Evolutionary conservation across 169 alveolate genomes (phyloP).

Genomic region (Eimeria necatrix): DNA sequence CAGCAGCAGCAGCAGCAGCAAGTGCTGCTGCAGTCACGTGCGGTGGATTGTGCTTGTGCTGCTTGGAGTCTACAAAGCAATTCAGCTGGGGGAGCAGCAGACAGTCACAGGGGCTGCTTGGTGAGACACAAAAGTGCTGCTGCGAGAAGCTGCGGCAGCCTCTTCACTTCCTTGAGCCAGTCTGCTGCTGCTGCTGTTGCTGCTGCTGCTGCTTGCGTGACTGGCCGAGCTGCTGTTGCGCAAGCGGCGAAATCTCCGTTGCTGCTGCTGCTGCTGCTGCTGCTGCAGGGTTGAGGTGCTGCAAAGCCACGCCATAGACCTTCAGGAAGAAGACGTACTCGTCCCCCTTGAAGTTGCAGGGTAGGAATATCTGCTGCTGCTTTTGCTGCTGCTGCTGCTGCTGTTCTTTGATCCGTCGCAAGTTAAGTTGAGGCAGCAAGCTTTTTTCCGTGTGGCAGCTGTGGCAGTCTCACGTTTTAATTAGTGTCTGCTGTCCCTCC

Average conservation of each 20-base stretch:
- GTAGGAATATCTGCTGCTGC: constrained; percentile 20
- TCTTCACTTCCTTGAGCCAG: neutral
- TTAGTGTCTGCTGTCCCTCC: neutral
- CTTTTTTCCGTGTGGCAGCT: neutral
- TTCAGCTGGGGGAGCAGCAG: constrained; percentile 57
- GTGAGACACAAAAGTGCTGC: neutral
- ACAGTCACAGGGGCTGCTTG: constrained; percentile 42
- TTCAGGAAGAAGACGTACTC: constrained; percentile 13
- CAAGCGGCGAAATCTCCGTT: no score
- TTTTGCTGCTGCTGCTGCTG: neutral
- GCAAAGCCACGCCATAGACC: constrained; percentile 62
- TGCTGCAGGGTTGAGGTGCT: constrained; percentile 68
- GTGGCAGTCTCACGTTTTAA: neutral
- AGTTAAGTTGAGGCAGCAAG: neutral
- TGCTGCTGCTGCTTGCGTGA: constrained; percentile 3
- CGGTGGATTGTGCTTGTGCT: constrained; percentile 50
- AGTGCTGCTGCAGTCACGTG: constrained; percentile 52
- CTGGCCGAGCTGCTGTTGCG: constrained; percentile 18
- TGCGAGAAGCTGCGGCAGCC: neutral
- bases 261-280: constrained; percentile 63
- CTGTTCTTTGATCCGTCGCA: neutral
- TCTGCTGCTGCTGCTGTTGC: constrained; percentile 21
- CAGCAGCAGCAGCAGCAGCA: constrained; percentile 23
- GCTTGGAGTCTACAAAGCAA: constrained; percentile 1
- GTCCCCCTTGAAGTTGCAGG: constrained; percentile 25